Evolutionary conservation across 352 stramenopile species (phyloP), one percentile per base, ranked within the genome.

Genomic region (Pythium chondricola): DNA sequence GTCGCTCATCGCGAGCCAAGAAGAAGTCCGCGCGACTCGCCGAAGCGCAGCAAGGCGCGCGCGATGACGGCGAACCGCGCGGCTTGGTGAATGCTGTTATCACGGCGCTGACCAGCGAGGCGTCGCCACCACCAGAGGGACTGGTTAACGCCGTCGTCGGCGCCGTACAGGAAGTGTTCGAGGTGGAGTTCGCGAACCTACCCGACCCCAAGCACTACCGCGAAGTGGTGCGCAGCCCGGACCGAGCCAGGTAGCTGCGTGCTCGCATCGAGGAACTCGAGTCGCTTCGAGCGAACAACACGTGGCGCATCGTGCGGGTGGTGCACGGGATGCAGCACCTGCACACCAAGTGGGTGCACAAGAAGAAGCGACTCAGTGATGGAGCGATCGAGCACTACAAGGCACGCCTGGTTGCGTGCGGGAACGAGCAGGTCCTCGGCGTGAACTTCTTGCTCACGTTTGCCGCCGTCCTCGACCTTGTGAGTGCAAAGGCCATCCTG

Each of bases 301-400:
- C 48, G 3, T 61, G 53, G 46, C 14, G 0, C 2, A 11, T 45
- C 2, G 35, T 56, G 3, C 22, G 21, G 9, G 17, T 10, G 0
- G 18, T 21, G 2, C 3, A 4, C 0, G 27, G 36, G 2, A 43
- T 44, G 8, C 43, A 56, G 18, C 8, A 39, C 0, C 29, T 73
- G 6, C 64, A 58, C 32, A 57, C 26, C 0, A 63, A 67, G 22
- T 67, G 59, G 56, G 56, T 69, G 4, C 48, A 42, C 21, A 74
- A 69, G 16, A 73, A 50, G n/a, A 67, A 69, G 22, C 35, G 20
- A 0, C 14, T 60, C 11, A 26, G 22, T 1, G 18, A 46, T 1
- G 60, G 60, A 4, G 32, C 41, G 0, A 40, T 73, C 1, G 26
- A 64, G 7, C 51, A 53, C 0, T 56, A 58, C 44, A 67, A 73